Evolutionary conservation across 495 filamentous ascomycete genomes (phyloP).

Genomic region (Aspergillus incahuasiensis): DNA sequence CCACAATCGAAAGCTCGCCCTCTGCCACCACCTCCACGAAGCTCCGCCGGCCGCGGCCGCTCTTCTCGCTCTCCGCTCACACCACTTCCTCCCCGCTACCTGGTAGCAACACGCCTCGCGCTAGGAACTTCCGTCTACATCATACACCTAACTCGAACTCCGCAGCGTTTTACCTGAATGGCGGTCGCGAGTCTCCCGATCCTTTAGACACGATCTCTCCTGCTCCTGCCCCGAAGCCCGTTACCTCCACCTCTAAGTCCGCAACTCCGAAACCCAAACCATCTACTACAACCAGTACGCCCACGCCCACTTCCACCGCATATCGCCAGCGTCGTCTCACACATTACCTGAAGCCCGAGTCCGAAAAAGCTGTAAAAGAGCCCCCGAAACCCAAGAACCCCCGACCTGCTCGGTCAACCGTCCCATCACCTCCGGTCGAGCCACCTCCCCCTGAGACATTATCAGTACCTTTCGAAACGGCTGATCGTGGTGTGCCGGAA

Average conservation of each 20-base stretch:
- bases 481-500: slow-evolving; percentile 9
- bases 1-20: slow-evolving; percentile 18
- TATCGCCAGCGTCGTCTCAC: slow-evolving; percentile 7
- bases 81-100: slow-evolving; percentile 9
- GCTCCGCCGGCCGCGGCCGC: slow-evolving; percentile 21
- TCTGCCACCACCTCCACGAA: slow-evolving; percentile 2
- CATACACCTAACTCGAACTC: background rate
- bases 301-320: slow-evolving; percentile 3
- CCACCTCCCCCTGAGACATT: background rate
- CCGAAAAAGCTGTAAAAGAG: background rate
- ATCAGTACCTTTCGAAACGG: slow-evolving; percentile 5
- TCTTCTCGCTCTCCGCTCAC: slow-evolving; percentile 14
- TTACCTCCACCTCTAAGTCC: too few species aligned
- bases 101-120: slow-evolving; percentile 2
- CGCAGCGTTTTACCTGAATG: slow-evolving; percentile 9
- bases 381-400: background rate
- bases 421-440: background rate
- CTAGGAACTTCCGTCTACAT: slow-evolving; percentile 4
- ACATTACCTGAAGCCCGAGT: background rate
- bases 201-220: slow-evolving; percentile 39
- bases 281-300: slow-evolving; percentile 3
- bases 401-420: background rate
- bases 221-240: slow-evolving; percentile 6
- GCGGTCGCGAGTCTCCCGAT: slow-evolving; percentile 25
- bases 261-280: background rate